Evolutionary conservation across 1,284 basidiomycete species (phyloP), one percentile per base, ranked within the genome.

Genomic region (Trichosporon sp.): DNA sequence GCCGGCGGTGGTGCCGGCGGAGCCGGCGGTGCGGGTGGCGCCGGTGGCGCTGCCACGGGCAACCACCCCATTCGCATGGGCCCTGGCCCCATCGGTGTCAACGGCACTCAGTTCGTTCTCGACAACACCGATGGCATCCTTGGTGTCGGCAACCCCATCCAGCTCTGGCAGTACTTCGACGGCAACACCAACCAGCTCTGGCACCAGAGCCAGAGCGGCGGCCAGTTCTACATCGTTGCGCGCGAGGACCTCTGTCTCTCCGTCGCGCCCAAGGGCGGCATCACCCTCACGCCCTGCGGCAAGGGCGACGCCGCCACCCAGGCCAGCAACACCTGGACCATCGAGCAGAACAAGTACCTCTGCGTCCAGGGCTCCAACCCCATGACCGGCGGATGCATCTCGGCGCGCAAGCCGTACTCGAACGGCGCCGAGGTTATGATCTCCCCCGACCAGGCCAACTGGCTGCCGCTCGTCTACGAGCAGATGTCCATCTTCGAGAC

Each of bases 101-200:
- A 31, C 56, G 56, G 56, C 15, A 60, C 56, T 29, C 27, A 53
- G n/a, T 65, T 65, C 47, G 47, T 51, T 11, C 44, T 65, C 47
- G 64, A 65, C 31, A 65, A 53, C 47, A 25, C 3, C 21, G 21
- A 65, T 31, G 21, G 21, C n/a, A 65, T 34, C 15, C 64, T 65
- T 13, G 27, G 18, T 21, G 29, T 51, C 21, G 31, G 31, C 44
- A 65, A 53, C 47, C 31, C 47, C 3, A 53, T 65, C 27, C 64
- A 65, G 64, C 47, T 65, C 31, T 65, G 64, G 64, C 18, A 65
- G 31, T 65, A 34, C 47, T 31, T 34, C 31, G 11, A 12, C 3
- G 31, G 44, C 31, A 65, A 56, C 64, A 31, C 56, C 7, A 60
- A 60, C 56, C 56, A 60, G 13, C 18, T 32, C 13, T 60, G 56